These are phyloP conservation scores for Trypanosoma avium DNA, from an alignment of 208 protist genomes.

Conservation along the genomic window DNA sequence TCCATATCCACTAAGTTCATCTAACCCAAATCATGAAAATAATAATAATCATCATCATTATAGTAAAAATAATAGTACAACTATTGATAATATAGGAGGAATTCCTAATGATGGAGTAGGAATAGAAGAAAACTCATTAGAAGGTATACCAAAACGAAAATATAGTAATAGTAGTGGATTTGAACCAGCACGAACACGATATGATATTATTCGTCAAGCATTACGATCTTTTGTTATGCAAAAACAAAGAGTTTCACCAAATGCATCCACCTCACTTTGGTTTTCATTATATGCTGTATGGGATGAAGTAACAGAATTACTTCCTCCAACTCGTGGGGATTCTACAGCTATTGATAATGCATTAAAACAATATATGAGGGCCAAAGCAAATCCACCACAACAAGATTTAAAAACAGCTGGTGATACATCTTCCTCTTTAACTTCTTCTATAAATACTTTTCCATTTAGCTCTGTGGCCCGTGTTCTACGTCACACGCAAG, in stretches of 20 bases:
- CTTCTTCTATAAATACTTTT: constrained; percentile 9
- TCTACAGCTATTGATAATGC: constrained; percentile 5
- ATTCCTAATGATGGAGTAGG: neutral
- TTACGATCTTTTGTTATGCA: constrained; percentile 40
- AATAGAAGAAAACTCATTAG: too few relatives aligned
- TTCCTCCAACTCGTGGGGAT: constrained; percentile 19
- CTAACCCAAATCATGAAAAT: neutral
- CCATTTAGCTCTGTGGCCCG: constrained; percentile 23
- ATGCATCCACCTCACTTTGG: constrained; percentile 17
- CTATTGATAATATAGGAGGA: neutral
- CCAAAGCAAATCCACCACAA: neutral
- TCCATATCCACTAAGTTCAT: constrained; percentile 9
- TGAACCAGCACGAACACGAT: constrained; percentile 28
- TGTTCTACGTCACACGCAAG: constrained; percentile 14
- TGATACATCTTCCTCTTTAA: too few relatives aligned
- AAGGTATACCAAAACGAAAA: too few relatives aligned
- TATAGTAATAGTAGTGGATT: neutral
- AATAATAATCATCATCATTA: neutral
- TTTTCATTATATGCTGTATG: constrained; percentile 45
- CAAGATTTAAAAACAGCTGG: too few relatives aligned
- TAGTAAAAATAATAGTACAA: neutral
- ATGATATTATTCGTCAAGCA: constrained; percentile 35
- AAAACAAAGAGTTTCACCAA: constrained; percentile 35
- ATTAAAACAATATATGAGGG: constrained; percentile 13
- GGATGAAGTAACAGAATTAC: constrained; percentile 27